Conservation (phyloP, 148 eudicot genomes). For the Silene conica region DNA sequence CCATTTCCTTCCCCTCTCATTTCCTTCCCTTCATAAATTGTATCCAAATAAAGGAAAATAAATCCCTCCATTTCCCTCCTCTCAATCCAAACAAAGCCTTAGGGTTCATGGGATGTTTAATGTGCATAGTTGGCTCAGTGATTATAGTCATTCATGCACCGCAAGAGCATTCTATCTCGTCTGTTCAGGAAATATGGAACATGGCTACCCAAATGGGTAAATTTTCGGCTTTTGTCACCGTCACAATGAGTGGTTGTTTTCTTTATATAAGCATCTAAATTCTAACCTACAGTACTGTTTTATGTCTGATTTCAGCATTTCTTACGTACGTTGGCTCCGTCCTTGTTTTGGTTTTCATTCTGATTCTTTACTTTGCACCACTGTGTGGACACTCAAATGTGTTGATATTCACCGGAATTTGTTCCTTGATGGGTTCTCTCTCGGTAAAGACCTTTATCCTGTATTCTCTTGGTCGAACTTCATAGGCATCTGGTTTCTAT, state of each 20-base stretch:
- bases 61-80: too few species aligned
- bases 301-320: constrained; percentile 46
- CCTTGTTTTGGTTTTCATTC: constrained; percentile 46
- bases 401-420: constrained; percentile 61
- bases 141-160: constrained; percentile 75
- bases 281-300: neutral
- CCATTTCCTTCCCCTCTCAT: too few species aligned
- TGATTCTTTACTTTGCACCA: constrained; percentile 50
- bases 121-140: constrained; percentile 66
- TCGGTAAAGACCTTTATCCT: constrained; percentile 41
- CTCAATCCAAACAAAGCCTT: too few species aligned
- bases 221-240: neutral
- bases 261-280: neutral
- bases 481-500: neutral
- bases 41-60: too few species aligned
- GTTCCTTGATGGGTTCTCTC: constrained; percentile 75
- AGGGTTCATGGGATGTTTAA: constrained; percentile 55
- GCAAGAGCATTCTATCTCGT: constrained; percentile 48
- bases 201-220: constrained; percentile 57
- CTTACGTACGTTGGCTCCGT: constrained; percentile 53
- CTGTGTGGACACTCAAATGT: constrained; percentile 55
- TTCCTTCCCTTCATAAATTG: too few species aligned
- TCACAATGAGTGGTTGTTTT: too few species aligned
- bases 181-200: constrained; percentile 57
- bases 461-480: neutral